Evolutionary conservation across 208 protist species (phyloP).

Genomic region (Leptomonas seymouri): DNA sequence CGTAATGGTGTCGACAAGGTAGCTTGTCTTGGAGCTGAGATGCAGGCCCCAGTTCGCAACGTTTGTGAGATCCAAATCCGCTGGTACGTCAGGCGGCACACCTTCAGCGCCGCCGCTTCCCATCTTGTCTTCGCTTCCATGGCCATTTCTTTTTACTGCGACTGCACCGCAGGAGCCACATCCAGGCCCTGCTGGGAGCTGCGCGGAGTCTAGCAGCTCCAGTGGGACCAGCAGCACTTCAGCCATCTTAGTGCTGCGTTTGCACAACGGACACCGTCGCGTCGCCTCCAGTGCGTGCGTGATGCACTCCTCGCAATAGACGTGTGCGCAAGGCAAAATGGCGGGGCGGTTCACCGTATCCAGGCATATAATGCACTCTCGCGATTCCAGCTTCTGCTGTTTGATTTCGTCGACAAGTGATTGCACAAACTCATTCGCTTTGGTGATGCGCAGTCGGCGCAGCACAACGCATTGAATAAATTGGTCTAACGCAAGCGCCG

Average conservation of each 20-base stretch:
- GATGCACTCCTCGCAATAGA: conserved; percentile 78
- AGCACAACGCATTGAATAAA: conserved; percentile 31
- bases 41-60: conserved; percentile 41
- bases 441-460: conserved; percentile 22
- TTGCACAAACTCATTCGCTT: conserved; percentile 46
- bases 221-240: conserved; percentile 51
- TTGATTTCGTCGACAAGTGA: conserved; percentile 52
- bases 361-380: conserved; percentile 81
- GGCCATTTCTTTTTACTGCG: background rate
- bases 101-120: background rate
- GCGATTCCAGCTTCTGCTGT: conserved; percentile 42
- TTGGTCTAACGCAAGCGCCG: conserved; percentile 18
- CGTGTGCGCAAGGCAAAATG: conserved; percentile 81
- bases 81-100: conserved; percentile 11
- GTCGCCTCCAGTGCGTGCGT: conserved; percentile 46
- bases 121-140: background rate
- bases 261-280: conserved; percentile 61
- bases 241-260: conserved; percentile 25
- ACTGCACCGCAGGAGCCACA: background rate
- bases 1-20: conserved; percentile 43
- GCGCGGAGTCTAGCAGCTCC: conserved; percentile 30
- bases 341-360: conserved; percentile 57
- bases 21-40: conserved; percentile 72
- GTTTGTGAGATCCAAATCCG: conserved; percentile 32
- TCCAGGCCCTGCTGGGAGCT: background rate